Conservation (phyloP, 1,284 basidiomycete species). For the Irpex sp. region DNA sequence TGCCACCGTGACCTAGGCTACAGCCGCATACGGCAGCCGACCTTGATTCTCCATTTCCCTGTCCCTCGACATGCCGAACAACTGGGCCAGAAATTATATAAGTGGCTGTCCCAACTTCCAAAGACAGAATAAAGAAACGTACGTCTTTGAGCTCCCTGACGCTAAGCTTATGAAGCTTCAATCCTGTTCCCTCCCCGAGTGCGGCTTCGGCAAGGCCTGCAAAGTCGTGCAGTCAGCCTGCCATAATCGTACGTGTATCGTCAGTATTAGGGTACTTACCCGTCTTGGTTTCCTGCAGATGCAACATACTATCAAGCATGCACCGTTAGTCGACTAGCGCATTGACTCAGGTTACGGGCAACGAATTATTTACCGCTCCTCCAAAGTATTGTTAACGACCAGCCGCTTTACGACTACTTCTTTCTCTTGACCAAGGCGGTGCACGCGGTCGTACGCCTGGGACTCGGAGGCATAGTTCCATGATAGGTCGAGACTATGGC, state of each 20-base stretch:
- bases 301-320: constrained; percentile 45
- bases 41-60: not conserved
- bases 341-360: not conserved
- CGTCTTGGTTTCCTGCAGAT: constrained; percentile 61
- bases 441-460: constrained; percentile 63
- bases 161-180: constrained; percentile 56
- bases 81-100: not conserved
- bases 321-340: constrained; percentile 1
- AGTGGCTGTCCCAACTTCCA: not conserved
- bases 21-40: not conserved
- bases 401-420: constrained; percentile 66
- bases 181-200: constrained; percentile 59
- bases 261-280: constrained; percentile 28
- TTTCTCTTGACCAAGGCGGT: constrained; percentile 71
- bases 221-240: no score
- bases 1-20: no score
- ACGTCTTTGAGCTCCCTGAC: constrained; percentile 55
- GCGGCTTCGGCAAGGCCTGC: constrained; percentile 58
- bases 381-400: constrained; percentile 62
- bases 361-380: constrained; percentile 51
- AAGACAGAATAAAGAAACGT: not conserved
- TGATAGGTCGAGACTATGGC: constrained; percentile 58
- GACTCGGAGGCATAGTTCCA: constrained; percentile 68
- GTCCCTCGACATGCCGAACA: constrained; percentile 12
- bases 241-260: no score